Percentiles rank a stretch among this genome's conserved stretches.
phyloP scores from a whole-genome alignment of 2,329 filamentous ascomycete species.

The Colletotrichum neosansevieriae region DNA sequence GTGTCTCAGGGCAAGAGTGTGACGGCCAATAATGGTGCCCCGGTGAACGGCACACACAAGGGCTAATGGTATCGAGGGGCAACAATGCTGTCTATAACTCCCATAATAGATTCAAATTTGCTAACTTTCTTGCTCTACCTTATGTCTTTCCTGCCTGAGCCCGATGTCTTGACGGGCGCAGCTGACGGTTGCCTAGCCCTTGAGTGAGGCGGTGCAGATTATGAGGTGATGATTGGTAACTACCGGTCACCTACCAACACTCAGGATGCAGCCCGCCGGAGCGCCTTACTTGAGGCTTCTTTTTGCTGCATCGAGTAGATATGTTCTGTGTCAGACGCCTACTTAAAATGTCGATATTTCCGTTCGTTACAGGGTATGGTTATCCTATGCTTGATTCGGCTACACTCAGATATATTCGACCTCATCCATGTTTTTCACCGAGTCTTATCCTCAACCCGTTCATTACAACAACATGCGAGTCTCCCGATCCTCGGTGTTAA shows the following conservation, averaged over 20 bases:
- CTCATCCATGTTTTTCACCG: not conserved
- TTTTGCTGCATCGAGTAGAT: not conserved
- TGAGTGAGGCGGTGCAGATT: too few species aligned
- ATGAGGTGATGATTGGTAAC: too few species aligned
- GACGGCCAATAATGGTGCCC: conserved; percentile 24
- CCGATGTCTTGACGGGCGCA: too few species aligned
- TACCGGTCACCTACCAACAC: not conserved
- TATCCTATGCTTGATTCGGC: too few species aligned
- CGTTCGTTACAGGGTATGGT: too few species aligned
- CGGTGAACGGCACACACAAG: conserved; percentile 13
- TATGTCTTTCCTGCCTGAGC: too few species aligned
- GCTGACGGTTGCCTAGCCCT: not conserved
- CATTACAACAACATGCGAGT: conserved; percentile 5
- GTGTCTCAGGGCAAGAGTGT: conserved; percentile 4
- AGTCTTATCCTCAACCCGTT: too few species aligned
- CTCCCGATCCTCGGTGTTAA: not conserved
- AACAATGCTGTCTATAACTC: too few species aligned
- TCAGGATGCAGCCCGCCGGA: not conserved
- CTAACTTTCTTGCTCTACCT: not conserved
- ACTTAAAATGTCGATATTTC: too few species aligned
- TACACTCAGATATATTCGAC: too few species aligned
- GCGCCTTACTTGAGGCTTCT: not conserved
- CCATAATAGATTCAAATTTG: not conserved
- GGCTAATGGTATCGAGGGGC: not conserved
- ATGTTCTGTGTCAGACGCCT: too few species aligned